These are phyloP conservation scores for Ilex asprella DNA, from an alignment of 257 asterid genomes.

Conservation along the genomic window DNA sequence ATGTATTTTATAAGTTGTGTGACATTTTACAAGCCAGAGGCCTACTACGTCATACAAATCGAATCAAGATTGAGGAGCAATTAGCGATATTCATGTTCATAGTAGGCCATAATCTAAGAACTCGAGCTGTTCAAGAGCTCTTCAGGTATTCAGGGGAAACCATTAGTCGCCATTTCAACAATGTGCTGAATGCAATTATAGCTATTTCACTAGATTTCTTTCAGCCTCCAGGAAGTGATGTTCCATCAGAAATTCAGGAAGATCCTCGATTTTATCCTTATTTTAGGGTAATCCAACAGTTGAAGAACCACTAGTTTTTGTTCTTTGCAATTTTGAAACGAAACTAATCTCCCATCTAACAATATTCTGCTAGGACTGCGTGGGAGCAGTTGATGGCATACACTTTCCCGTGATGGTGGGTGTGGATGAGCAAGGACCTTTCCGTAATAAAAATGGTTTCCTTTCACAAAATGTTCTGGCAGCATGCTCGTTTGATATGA, in stretches of 20 bases:
- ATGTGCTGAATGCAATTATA: slow-evolving; percentile 33
- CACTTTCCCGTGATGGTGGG: slow-evolving; percentile 47
- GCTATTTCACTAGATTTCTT: slow-evolving; percentile 32
- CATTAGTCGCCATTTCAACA: slow-evolving; percentile 46
- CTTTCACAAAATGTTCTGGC: slow-evolving; percentile 37
- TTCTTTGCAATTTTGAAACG: neutral
- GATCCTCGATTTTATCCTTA: slow-evolving; percentile 37
- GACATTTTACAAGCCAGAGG: slow-evolving; percentile 32
- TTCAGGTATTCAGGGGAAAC: slow-evolving; percentile 45
- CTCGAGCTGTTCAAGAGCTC: slow-evolving; percentile 46
- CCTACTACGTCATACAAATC: slow-evolving; percentile 36
- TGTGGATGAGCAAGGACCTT: slow-evolving; percentile 47
- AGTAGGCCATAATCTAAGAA: slow-evolving; percentile 40
- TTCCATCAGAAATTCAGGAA: slow-evolving; percentile 29
- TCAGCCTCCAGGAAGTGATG: slow-evolving; percentile 25
- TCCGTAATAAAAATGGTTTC: slow-evolving; percentile 30
- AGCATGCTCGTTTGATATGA: slow-evolving; percentile 43
- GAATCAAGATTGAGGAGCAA: slow-evolving; percentile 45
- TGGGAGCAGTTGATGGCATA: slow-evolving; percentile 43
- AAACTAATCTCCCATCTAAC: slow-evolving; percentile 9
- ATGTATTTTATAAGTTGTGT: slow-evolving; percentile 27
- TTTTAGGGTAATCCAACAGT: slow-evolving; percentile 21
- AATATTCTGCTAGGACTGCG: slow-evolving; percentile 32
- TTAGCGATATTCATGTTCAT: slow-evolving; percentile 40
- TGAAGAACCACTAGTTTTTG: neutral